phyloP scores from a whole-genome alignment of 345 rosid genomes.

The Gossypium australe region DNA sequence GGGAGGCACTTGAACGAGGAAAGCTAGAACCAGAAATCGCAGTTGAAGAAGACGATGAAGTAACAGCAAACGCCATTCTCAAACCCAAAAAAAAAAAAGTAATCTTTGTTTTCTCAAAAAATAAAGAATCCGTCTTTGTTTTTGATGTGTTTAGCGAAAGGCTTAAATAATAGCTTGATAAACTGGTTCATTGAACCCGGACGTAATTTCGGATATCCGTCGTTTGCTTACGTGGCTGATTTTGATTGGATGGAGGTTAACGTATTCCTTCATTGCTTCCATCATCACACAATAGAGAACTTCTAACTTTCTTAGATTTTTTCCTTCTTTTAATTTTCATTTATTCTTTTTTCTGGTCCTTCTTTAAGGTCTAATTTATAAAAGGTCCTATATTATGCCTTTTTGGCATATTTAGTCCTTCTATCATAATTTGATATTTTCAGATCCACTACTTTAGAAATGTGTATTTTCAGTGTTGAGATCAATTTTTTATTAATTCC shows the following conservation, averaged over 20 bases:
- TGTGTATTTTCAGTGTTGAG: too few species aligned
- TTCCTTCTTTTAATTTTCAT: background rate
- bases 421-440: too few species aligned
- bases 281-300: slow-evolving; percentile 36
- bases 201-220: slow-evolving; percentile 14
- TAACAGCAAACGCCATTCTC: slow-evolving; percentile 40
- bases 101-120: background rate
- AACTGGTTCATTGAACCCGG: slow-evolving; percentile 51
- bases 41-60: slow-evolving; percentile 35
- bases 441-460: too few species aligned
- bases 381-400: too few species aligned
- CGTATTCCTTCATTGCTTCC: slow-evolving; percentile 29
- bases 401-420: too few species aligned
- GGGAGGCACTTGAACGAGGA: slow-evolving; percentile 25
- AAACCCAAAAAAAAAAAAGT: background rate
- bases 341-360: too few species aligned
- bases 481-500: too few species aligned
- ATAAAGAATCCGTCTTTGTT: background rate
- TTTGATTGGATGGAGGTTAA: slow-evolving; percentile 7
- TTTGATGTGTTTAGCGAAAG: background rate
- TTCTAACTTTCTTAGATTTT: background rate
- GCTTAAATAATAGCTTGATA: slow-evolving; percentile 35
- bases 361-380: too few species aligned
- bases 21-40: slow-evolving; percentile 34
- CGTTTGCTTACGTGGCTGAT: slow-evolving; percentile 26